These are phyloP conservation scores for Mycothermus thermophilus DNA, from an alignment of 495 filamentous ascomycete genomes.

Conservation along the genomic window DNA sequence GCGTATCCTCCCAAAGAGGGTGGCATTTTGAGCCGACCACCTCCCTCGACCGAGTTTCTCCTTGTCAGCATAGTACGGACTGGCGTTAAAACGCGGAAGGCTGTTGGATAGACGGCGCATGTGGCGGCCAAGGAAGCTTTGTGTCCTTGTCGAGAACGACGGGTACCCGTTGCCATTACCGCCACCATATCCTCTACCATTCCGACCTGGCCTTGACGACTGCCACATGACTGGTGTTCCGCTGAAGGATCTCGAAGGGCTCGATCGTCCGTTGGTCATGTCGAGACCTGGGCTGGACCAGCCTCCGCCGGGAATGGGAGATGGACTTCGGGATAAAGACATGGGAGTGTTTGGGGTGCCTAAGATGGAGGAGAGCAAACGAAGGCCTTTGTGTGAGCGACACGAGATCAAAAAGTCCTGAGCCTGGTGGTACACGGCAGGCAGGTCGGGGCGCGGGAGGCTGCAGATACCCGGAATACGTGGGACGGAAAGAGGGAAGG, in stretches of 20 bases:
- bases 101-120: conserved; percentile 59
- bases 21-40: conserved; percentile 24
- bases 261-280: conserved; percentile 53
- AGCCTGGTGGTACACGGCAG: neutral
- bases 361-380: conserved; percentile 4
- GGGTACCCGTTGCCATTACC: conserved; percentile 54
- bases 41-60: conserved; percentile 50
- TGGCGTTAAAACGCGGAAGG: conserved; percentile 52
- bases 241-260: conserved; percentile 41
- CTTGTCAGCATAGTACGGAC: conserved; percentile 50
- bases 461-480: conserved; percentile 11
- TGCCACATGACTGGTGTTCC: conserved; percentile 63
- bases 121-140: conserved; percentile 68
- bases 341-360: conserved; percentile 43
- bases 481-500: neutral
- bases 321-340: conserved; percentile 76
- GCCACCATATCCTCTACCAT: conserved; percentile 50
- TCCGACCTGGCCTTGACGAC: conserved; percentile 65
- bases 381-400: conserved; percentile 1
- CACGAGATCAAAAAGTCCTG: neutral
- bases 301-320: conserved; percentile 63
- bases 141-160: conserved; percentile 66
- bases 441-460: neutral
- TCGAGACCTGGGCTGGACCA: conserved; percentile 78
- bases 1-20: conserved; percentile 26